These are phyloP conservation scores for Collybia sp. DNA, from an alignment of 768 basidiomycete species.

Conservation along the genomic window DNA sequence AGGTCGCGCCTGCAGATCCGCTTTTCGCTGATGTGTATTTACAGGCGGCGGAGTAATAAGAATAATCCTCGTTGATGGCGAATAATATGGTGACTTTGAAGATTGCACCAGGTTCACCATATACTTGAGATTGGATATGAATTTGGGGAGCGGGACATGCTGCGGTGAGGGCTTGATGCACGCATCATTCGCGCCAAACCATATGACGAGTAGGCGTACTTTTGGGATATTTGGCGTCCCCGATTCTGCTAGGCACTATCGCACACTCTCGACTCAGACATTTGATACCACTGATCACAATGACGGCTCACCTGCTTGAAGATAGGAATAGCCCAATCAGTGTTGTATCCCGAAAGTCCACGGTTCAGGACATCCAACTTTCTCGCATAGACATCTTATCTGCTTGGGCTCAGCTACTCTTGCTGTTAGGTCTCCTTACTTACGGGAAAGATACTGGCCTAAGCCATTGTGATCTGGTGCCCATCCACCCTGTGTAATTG, in stretches of 20 bases:
- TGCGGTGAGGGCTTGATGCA: constrained; percentile 60
- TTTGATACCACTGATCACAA: neutral
- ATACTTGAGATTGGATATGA: constrained; percentile 54
- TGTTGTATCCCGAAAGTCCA: constrained; percentile 82
- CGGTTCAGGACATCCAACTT: constrained; percentile 86
- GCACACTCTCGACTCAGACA: neutral
- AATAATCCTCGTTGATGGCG: constrained; percentile 69
- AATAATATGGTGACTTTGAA: constrained; percentile 59
- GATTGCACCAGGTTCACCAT: constrained; percentile 62
- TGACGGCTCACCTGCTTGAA: constrained; percentile 61
- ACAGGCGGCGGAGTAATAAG: constrained; percentile 86
- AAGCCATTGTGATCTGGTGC: constrained; percentile 49
- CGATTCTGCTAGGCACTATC: constrained; percentile 54
- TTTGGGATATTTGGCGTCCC: constrained; percentile 45
- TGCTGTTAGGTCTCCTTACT: constrained; percentile 15
- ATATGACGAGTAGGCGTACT: constrained; percentile 74
- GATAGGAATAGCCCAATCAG: constrained; percentile 79
- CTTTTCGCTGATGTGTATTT: constrained; percentile 53
- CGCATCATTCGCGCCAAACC: constrained; percentile 92
- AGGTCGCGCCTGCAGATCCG: constrained; percentile 42
- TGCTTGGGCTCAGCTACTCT: neutral
- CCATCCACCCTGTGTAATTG: constrained; percentile 72
- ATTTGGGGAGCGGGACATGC: constrained; percentile 69
- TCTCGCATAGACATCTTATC: constrained; percentile 67
- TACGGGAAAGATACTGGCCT: constrained; percentile 63